phyloP scores from a whole-genome alignment of 2,329 filamentous ascomycete genomes.

The Periglandula ipomoeae region DNA sequence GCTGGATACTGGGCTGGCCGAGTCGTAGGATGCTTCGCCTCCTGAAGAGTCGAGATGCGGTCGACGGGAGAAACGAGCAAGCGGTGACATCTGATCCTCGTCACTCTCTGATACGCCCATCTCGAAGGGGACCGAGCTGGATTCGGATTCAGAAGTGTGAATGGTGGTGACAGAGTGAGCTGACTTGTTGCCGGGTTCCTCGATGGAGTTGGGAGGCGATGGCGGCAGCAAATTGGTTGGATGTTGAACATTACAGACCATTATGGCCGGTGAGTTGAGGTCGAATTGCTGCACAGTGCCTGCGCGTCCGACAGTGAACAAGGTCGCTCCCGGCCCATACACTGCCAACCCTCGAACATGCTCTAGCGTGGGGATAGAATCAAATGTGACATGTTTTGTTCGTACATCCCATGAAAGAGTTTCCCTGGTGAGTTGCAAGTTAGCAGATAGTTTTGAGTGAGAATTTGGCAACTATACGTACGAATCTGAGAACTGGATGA shows the following conservation, averaged over 20 bases:
- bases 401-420: conserved; percentile 94
- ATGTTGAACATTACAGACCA: conserved; percentile 85
- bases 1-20: conserved; percentile 58
- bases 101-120: conserved; percentile 63
- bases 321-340: conserved; percentile 79
- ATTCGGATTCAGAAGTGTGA: conserved; percentile 43
- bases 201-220: conserved; percentile 72
- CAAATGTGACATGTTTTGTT: conserved; percentile 92
- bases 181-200: conserved; percentile 53
- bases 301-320: conserved; percentile 84
- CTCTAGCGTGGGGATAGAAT: conserved; percentile 76
- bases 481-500: conserved; percentile 88
- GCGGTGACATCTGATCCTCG: conserved; percentile 65
- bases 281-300: conserved; percentile 94
- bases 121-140: conserved; percentile 46
- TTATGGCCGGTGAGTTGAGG: conserved; percentile 67
- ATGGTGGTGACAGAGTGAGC: conserved; percentile 37
- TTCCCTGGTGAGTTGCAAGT: conserved; percentile 46
- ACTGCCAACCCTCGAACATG: conserved; percentile 74
- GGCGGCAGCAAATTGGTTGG: conserved; percentile 69
- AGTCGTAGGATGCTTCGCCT: conserved; percentile 46
- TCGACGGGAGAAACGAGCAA: conserved; percentile 66
- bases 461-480: conserved; percentile 39
- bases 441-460: too few relatives aligned
- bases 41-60: conserved; percentile 52